Percentiles rank a stretch among this genome's conserved stretches.
Conservation (phyloP, 345 rosid species). For the Dimocarpus longan region DNA sequence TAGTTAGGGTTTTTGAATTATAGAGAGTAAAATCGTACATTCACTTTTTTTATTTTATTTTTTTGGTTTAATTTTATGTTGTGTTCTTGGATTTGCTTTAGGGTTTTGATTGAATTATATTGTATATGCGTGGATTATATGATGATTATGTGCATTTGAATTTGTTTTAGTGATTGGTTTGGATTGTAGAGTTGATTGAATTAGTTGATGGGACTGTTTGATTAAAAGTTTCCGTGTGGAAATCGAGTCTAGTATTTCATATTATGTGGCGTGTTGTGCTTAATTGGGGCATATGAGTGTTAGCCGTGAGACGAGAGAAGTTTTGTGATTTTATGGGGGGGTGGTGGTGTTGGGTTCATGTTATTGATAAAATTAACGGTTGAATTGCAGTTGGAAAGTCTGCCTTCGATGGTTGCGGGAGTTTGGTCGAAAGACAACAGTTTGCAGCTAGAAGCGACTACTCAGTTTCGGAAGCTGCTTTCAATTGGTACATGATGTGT, state of each 20-base stretch:
- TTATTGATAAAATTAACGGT: neutral
- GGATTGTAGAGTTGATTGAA: no score
- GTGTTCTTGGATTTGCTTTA: neutral
- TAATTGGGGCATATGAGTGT: neutral
- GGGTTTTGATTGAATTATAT: neutral
- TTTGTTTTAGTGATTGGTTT: no score
- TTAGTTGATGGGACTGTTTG: neutral
- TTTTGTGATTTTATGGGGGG: neutral
- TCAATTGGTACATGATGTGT: slow-evolving; percentile 56
- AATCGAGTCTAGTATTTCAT: no score
- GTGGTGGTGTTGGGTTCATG: neutral
- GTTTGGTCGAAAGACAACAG: slow-evolving; percentile 56
- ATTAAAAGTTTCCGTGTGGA: neutral
- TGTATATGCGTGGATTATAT: neutral
- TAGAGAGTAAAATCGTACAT: no score
- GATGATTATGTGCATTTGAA: neutral
- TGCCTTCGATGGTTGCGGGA: slow-evolving; percentile 72
- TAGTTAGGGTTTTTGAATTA: no score
- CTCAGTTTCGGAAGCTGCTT: slow-evolving; percentile 83
- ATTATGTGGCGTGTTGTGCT: neutral
- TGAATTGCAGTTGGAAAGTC: slow-evolving; percentile 68
- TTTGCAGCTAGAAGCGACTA: slow-evolving; percentile 78
- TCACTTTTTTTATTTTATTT: no score
- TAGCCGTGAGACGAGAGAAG: neutral
- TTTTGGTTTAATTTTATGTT: no score